Base-by-base conservation (phyloP, 495 filamentous ascomycete genomes). In the Penicillium coffeae region DNA sequence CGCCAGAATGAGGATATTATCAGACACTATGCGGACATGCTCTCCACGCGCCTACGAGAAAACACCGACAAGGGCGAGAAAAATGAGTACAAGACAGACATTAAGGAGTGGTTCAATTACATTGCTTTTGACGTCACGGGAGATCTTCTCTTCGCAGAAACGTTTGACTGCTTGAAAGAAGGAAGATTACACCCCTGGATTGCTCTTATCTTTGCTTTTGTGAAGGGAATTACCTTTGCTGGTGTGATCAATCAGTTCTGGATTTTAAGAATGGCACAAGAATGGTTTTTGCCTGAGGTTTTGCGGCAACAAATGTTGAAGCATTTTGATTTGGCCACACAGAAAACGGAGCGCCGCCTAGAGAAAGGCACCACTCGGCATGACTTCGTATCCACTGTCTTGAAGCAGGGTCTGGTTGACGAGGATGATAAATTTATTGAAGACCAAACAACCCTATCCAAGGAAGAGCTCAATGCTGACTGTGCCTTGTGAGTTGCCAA, bases 71-170 rank as follows among this genome's bases (percentile, higher is more conserved):
- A 27, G 33, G 25, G 19, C 3, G 14, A 21, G 36, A 38, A 38
- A 16, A 14, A 38, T 18, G 19, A 2, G 19, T 10, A 14, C n/a
- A 38, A 38, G n/a, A 18, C 4, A 38, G 18, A 43, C 8, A 32
- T 43, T 3, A 43, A n/a, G 3, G 22, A n/a, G 16, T 43, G 40
- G 22, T 15, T 43, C 6, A 32, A 43, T 25, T 43, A 21, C 19
- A 16, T 16, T 8, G 21, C 40, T 1, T 43, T 43, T 13, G 40
- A 43, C 33, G 21, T 32, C 22, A 43, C 21, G 1, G 40, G 40
- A 1, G 40, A 43, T 32, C 40, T 43, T 4, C 19, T 43, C 16
- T 43, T 43, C n/a, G 40, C 40, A 10, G 40, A 43, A n/a, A 16
- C 40, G 4, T 43, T 43, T 16, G 40, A 32, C 25, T 43, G 40